Evolutionary conservation across 1,284 basidiomycete species (phyloP).

Genomic region (Trichosporon faecale): DNA sequence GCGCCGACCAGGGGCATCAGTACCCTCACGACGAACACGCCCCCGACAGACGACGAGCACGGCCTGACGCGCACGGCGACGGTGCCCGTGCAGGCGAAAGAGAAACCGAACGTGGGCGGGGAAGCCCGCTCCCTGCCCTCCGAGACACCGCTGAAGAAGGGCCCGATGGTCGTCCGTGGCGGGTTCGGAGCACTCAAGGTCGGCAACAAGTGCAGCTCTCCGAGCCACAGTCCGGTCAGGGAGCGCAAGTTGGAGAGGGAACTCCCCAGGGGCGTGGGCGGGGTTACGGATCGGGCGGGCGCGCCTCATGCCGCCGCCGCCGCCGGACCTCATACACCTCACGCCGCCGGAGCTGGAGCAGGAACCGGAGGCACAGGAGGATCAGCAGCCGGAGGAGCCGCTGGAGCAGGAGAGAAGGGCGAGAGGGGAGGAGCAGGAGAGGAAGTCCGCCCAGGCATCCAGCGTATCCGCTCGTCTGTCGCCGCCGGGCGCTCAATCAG

Average conservation of each 20-base stretch:
- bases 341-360: too few relatives aligned
- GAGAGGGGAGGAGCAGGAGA: too few relatives aligned
- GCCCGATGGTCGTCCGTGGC: slow-evolving; percentile 48
- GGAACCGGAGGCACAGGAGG: too few relatives aligned
- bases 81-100: slow-evolving; percentile 15
- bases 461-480: background rate
- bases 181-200: slow-evolving; percentile 38
- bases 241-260: slow-evolving; percentile 1
- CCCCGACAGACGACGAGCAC: background rate
- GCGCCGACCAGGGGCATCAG: background rate
- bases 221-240: slow-evolving; percentile 31
- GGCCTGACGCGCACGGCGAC: background rate
- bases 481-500: background rate
- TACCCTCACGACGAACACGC: background rate
- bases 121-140: background rate
- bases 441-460: background rate
- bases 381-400: background rate
- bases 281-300: background rate
- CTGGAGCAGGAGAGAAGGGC: too few relatives aligned
- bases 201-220: slow-evolving; percentile 20
- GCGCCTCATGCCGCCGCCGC: too few relatives aligned
- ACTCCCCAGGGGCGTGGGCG: background rate
- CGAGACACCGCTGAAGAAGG: slow-evolving; percentile 24
- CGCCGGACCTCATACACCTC: too few relatives aligned
- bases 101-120: slow-evolving; percentile 35